Evolutionary conservation across 768 basidiomycete species (phyloP), one percentile per base, ranked within the genome.

Genomic region (Tulasnella sp.): DNA sequence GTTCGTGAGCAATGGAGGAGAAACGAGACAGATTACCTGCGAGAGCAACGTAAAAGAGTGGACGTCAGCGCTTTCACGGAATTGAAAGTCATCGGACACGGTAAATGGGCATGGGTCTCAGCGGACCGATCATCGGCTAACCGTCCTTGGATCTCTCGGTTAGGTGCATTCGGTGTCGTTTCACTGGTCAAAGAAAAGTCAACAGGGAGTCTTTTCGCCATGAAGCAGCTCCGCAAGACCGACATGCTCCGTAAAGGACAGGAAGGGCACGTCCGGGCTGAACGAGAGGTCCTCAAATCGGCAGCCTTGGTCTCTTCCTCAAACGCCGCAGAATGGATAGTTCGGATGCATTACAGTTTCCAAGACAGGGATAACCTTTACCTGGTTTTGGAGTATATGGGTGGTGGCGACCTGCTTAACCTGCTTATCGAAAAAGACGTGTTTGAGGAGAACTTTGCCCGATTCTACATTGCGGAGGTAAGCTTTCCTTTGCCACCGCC

Each of bases 211-310:
- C 83, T 98, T 62, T 98, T 89, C 78, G 95, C 95, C 69, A 98
- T 99, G 93, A 99, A 98, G 80, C 92, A 98, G 91, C 83, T 92
- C 78, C 87, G 92, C 75, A 94, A 93, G 82, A 87, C 87, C 74
- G 93, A 95, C 80, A 95, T 96, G 94, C 85, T 96, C 78, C 89
- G 92, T 68, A 95, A 95, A 83, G 93, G 94, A 29, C 96, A 98
- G 80, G 96, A 98, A 81, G 96, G 95, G 1, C 96, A 98, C 80
- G 91, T 97, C 78, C 89, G 94, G 68, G 96, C 95, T 47, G 95
- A 98, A 79, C 90, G 95, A 78, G 95, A 98, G 77, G 83, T 98
- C 52, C 86, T 98, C 73, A 94, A 92, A 81, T 91, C 92, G 37
- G 95, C 95, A 6, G 90, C 95, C 14, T 83, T 90, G 76, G 88